Evolutionary conservation across 2,329 filamentous ascomycete genomes (phyloP).

Genomic region (Xylariaceae sp.): DNA sequence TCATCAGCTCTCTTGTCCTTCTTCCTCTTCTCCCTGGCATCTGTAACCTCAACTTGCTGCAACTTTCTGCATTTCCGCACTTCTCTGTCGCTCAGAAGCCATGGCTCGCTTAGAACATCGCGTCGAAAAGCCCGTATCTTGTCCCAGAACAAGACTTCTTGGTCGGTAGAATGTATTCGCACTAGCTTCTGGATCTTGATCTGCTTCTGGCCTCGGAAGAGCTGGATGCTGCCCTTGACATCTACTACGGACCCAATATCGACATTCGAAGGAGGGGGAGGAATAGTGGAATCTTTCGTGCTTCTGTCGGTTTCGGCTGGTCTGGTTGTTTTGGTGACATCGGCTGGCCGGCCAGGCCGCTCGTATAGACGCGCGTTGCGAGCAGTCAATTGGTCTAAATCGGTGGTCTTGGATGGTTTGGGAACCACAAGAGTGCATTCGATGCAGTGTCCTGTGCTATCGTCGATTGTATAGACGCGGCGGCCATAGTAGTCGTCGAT

Average conservation of each 20-base stretch:
- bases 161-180: slow-evolving; percentile 49
- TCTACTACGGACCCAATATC: slow-evolving; percentile 56
- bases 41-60: slow-evolving; percentile 35
- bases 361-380: neutral
- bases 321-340: neutral
- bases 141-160: slow-evolving; percentile 60
- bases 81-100: slow-evolving; percentile 51
- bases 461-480: slow-evolving; percentile 59
- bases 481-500: slow-evolving; percentile 49
- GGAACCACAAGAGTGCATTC: slow-evolving; percentile 40
- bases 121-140: slow-evolving; percentile 49
- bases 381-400: neutral
- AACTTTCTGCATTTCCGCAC: slow-evolving; percentile 50
- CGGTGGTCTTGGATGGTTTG: slow-evolving; percentile 12
- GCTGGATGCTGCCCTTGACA: slow-evolving; percentile 51
- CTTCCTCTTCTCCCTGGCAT: slow-evolving; percentile 2
- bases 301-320: neutral
- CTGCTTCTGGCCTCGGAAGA: slow-evolving; percentile 49
- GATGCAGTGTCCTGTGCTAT: slow-evolving; percentile 60
- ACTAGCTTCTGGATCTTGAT: slow-evolving; percentile 51
- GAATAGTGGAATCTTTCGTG: slow-evolving; percentile 1
- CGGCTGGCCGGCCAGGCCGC: neutral
- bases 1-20: slow-evolving; percentile 15
- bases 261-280: slow-evolving; percentile 20
- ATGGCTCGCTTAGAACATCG: slow-evolving; percentile 51